A percentile compares a stretch with the other conserved stretches of the same genome.
These are phyloP conservation scores for Pseudomassariella vexata DNA, from an alignment of 2,329 filamentous ascomycete genomes.

Conservation along the genomic window DNA sequence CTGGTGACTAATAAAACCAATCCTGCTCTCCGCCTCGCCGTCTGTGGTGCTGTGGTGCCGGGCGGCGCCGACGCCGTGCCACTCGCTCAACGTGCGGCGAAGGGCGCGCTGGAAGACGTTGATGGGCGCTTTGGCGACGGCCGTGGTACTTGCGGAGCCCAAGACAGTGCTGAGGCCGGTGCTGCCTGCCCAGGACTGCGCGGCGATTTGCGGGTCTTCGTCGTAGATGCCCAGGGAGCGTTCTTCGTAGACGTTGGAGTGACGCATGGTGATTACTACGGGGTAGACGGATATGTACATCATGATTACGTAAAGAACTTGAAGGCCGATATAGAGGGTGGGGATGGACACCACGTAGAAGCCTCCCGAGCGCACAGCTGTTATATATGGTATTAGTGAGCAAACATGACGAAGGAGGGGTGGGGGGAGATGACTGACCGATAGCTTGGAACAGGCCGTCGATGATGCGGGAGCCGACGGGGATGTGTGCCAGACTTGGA, in stretches of 20 bases:
- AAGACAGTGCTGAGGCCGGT: too few relatives aligned
- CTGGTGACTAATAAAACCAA: constrained; percentile 48
- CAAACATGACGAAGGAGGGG: too few relatives aligned
- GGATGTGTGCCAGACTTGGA: constrained; percentile 34
- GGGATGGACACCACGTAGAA: constrained; percentile 47
- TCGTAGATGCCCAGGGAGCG: constrained; percentile 56
- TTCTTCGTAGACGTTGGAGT: constrained; percentile 69
- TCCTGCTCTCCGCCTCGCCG: constrained; percentile 26
- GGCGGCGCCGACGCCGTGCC: constrained; percentile 37
- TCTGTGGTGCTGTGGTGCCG: constrained; percentile 13
- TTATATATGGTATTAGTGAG: too few relatives aligned
- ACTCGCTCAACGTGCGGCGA: constrained; percentile 29
- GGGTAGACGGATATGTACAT: constrained; percentile 64
- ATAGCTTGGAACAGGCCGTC: constrained; percentile 47
- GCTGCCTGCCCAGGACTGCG: constrained; percentile 5
- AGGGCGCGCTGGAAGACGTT: constrained; percentile 28
- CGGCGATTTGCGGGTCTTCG: constrained; percentile 21
- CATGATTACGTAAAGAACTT: constrained; percentile 57
- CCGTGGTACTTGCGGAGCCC: too few relatives aligned
- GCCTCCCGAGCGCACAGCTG: constrained; percentile 44
- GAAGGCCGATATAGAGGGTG: constrained; percentile 47
- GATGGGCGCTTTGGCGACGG: too few relatives aligned
- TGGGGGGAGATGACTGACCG: constrained; percentile 20
- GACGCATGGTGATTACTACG: constrained; percentile 57
- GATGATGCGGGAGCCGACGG: constrained; percentile 38